A percentile compares a stretch with the other conserved stretches of the same genome.
phyloP scores from a whole-genome alignment of 164 flowering plant species.

The Magnolia kwangsiensis region DNA sequence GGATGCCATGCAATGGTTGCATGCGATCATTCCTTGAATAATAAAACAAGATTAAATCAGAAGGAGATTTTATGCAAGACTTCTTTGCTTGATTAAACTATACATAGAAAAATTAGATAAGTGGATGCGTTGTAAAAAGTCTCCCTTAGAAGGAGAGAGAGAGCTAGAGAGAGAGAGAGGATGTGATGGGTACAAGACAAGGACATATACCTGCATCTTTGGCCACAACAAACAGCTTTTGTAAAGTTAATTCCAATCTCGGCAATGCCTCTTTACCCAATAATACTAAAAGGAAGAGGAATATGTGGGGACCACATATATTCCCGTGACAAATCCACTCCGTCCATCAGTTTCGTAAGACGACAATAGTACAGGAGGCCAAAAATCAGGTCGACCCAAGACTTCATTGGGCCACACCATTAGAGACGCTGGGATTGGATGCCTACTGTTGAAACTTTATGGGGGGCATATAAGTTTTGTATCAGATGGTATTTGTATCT shows the following conservation, averaged over 20 bases:
- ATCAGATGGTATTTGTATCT: no score
- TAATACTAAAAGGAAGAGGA: not conserved
- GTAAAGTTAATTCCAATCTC: not conserved
- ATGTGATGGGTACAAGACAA: conserved; percentile 27
- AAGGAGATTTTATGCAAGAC: not conserved
- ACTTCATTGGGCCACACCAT: no score
- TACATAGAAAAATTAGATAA: not conserved
- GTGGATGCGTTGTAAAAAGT: not conserved
- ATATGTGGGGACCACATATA: no score
- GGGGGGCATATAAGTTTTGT: no score
- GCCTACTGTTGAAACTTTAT: no score
- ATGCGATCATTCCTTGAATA: not conserved
- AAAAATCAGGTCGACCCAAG: no score
- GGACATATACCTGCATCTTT: conserved; percentile 28
- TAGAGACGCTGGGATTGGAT: no score
- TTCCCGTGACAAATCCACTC: no score
- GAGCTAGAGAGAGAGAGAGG: conserved; percentile 8
- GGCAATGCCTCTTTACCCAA: not conserved
- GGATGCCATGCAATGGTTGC: no score
- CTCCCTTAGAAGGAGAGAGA: not conserved
- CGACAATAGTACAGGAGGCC: no score
- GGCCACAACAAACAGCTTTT: conserved; percentile 1
- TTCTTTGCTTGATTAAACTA: not conserved
- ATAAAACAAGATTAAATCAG: not conserved
- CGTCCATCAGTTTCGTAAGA: no score